These are phyloP conservation scores for Kingdonia uniflora DNA, from an alignment of 164 flowering plant species.

Conservation along the genomic window DNA sequence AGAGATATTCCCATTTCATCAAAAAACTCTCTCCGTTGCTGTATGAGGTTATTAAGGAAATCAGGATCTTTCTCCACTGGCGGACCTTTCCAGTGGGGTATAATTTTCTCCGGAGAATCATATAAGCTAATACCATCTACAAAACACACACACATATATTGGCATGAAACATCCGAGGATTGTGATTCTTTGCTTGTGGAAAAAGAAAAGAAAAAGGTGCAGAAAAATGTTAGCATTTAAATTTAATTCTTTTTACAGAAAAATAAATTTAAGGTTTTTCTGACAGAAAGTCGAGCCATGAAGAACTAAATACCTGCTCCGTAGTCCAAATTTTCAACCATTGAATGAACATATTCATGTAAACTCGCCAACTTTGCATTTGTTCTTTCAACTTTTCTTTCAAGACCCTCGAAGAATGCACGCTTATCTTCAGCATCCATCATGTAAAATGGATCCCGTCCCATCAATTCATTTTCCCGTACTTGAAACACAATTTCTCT, in stretches of 20 bases:
- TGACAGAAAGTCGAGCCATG: neutral
- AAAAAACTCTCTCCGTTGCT: conserved; percentile 27
- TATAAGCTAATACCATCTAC: conserved; percentile 89
- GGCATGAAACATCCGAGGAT: too few species aligned
- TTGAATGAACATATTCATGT: conserved; percentile 77
- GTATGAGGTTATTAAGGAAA: conserved; percentile 31
- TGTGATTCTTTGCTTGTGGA: too few species aligned
- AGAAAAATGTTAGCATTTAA: too few species aligned
- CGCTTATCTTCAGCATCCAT: conserved; percentile 62
- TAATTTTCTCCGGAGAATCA: conserved; percentile 80
- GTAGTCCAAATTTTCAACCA: conserved; percentile 82
- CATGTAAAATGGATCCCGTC: conserved; percentile 70
- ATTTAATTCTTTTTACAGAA: too few species aligned
- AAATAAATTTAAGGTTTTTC: too few species aligned
- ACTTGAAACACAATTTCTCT: conserved; percentile 79
- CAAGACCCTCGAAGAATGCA: conserved; percentile 75
- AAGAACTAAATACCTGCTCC: conserved; percentile 60
- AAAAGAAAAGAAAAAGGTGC: too few species aligned
- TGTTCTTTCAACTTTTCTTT: conserved; percentile 60
- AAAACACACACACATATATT: conserved; percentile 9
- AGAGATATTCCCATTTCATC: conserved; percentile 16
- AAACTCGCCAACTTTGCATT: conserved; percentile 44
- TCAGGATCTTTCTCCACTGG: conserved; percentile 45
- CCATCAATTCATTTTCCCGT: conserved; percentile 78
- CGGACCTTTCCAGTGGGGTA: conserved; percentile 90